Evolutionary conservation across 805 yeast species (phyloP), one percentile per base, ranked within the genome.

Genomic region (Wickerhamiella musiphila): DNA sequence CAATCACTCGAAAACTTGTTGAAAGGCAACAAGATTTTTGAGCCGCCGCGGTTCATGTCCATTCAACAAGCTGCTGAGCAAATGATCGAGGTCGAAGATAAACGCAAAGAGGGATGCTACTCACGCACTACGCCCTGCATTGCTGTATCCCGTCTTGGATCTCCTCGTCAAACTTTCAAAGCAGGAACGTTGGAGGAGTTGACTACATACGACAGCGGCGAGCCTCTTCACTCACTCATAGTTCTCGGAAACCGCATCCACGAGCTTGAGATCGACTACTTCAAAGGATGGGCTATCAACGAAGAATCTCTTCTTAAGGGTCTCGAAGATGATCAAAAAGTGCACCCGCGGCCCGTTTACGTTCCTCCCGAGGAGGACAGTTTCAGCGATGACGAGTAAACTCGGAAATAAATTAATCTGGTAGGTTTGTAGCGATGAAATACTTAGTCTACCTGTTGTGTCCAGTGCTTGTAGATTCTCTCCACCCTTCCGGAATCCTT

Each of bases 41-140:
- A 86, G 54, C 96, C 96, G 22, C 98, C 98, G 31, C 67, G 98
- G 52, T 86, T 83, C 58, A 86, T 86, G 98, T 68, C 73, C 39
- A 83, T 90, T 41, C 69, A 75, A 33, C 81, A 92, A 29, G 93
- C 94, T 38, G 84, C 93, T 24, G 65, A 67, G 36, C 96, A 86
- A 54, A 60, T 86, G 44, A 56, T 86, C 32, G 96, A 90, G 54
- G 68, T 84, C 38, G 96, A 86, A 57, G 86, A 78, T 46, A 52
- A 54, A 25, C 70, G 92, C 53, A 59, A 66, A 12, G 83, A 81
- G 47, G 54, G 67, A 38, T 93, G 92, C 8, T 86, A 86, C 54
- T 72, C 84, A 4, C 72, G 76, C 30, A 63, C 75, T 30, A 84
- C 96, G 1, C 95, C 96, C 12, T 86, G 93, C 48, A 83, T 86